phyloP scores from a whole-genome alignment of 768 basidiomycete species.

The Arthromyces matolae region DNA sequence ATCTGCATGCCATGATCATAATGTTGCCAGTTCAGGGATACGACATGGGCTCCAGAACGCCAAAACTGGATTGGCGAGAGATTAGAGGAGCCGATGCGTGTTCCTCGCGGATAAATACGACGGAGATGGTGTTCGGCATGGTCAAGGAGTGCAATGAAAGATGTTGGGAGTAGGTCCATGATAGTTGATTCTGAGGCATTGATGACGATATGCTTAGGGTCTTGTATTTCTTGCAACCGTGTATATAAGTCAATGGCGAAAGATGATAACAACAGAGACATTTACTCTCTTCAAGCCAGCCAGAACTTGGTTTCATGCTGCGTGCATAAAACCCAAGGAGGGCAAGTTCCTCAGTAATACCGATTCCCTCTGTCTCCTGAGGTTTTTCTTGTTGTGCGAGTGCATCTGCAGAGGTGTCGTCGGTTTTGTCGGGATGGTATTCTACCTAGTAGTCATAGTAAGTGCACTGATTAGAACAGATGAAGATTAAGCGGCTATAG shows the following conservation, averaged over 20 bases:
- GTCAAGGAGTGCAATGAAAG: conserved; percentile 33
- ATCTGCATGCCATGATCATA: conserved; percentile 56
- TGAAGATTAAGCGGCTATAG: neutral
- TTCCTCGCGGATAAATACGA: conserved; percentile 56
- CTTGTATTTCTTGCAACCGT: conserved; percentile 38
- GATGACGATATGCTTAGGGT: conserved; percentile 49
- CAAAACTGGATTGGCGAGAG: conserved; percentile 50
- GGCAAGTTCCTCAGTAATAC: conserved; percentile 50
- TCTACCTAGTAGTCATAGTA: no score
- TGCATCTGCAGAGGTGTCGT: no score
- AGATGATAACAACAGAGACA: neutral
- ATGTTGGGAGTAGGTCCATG: conserved; percentile 35
- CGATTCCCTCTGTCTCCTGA: conserved; percentile 15
- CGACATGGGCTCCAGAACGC: conserved; percentile 55
- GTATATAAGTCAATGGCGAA: neutral
- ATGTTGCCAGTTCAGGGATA: conserved; percentile 61
- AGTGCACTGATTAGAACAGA: no score
- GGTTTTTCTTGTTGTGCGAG: no score
- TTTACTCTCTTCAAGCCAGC: conserved; percentile 44
- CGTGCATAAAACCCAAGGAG: conserved; percentile 56
- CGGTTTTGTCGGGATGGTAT: no score
- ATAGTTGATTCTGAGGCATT: conserved; percentile 57
- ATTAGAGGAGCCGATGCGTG: conserved; percentile 54
- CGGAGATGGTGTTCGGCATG: conserved; percentile 45
- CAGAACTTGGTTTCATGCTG: conserved; percentile 55